phyloP scores from a whole-genome alignment of 805 yeast genomes.

The Metschnikowia borealis region DNA sequence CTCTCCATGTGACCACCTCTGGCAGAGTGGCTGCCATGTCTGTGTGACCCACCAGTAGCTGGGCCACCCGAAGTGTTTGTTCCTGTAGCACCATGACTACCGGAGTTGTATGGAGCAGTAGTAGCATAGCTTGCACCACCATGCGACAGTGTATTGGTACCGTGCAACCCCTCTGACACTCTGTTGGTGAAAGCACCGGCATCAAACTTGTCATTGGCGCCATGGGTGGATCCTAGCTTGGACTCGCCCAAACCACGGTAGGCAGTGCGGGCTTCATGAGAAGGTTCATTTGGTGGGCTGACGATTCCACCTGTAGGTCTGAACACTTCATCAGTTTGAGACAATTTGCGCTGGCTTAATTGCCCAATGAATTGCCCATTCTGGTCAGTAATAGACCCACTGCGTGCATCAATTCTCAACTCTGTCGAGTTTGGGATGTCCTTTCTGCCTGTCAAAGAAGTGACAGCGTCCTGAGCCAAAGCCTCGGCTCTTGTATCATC shows the following conservation, averaged over 20 bases:
- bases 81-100: not conserved
- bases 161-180: not conserved
- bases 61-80: not conserved
- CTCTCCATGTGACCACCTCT: not conserved
- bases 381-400: constrained; percentile 30
- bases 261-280: not conserved
- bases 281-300: constrained; percentile 3
- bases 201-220: not conserved
- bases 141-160: not conserved
- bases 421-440: constrained; percentile 22
- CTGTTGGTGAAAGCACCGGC: not conserved
- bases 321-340: constrained; percentile 5
- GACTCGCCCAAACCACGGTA: not conserved
- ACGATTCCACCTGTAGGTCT: constrained; percentile 10
- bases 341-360: constrained; percentile 14
- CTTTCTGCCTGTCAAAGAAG: constrained; percentile 21
- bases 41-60: not conserved
- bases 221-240: not conserved
- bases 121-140: not conserved
- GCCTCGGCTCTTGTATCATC: constrained; percentile 24
- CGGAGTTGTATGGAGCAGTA: not conserved
- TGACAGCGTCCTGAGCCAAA: constrained; percentile 27
- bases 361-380: constrained; percentile 19
- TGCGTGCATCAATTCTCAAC: constrained; percentile 26
- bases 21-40: not conserved